A percentile compares a stretch with the other conserved stretches of the same genome.
Evolutionary conservation across 441 rosid species (phyloP).

Genomic region (Erodium texanum): DNA sequence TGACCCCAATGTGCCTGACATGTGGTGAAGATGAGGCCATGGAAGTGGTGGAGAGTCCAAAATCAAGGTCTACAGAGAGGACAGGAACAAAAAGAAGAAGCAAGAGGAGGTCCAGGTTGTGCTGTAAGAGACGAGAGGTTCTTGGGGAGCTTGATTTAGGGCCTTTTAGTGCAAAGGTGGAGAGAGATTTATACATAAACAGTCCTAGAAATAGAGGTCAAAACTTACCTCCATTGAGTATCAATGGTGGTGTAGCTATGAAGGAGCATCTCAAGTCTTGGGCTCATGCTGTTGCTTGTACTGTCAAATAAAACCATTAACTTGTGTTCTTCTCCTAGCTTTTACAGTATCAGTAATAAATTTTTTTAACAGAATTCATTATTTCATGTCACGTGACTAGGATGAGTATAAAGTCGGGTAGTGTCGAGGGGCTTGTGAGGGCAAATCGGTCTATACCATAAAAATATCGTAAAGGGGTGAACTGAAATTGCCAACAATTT

Average conservation of each 20-base stretch:
- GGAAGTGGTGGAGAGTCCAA: not conserved
- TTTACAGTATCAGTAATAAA: too few species aligned
- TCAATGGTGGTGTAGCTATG: conserved; percentile 39
- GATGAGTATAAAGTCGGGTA: too few species aligned
- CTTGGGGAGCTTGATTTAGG: not conserved
- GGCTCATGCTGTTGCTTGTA: conserved; percentile 54
- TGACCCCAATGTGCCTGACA: too few species aligned
- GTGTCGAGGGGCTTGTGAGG: too few species aligned
- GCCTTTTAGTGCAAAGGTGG: not conserved
- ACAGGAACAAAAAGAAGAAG: not conserved
- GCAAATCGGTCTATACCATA: too few species aligned
- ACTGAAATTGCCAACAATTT: too few species aligned
- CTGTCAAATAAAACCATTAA: conserved; percentile 20
- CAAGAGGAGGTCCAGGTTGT: not conserved
- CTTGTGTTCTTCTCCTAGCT: not conserved
- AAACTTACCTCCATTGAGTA: conserved; percentile 37
- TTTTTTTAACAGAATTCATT: too few species aligned
- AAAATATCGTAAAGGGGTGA: too few species aligned
- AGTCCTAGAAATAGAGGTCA: conserved; percentile 5
- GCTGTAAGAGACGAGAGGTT: not conserved
- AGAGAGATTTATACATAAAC: not conserved
- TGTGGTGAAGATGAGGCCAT: not conserved
- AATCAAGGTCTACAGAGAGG: not conserved
- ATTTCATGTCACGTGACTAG: too few species aligned
- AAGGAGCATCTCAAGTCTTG: conserved; percentile 54